These are phyloP conservation scores for Elymus sibiricus DNA, from an alignment of 176 grass and related monocot species.

Conservation along the genomic window DNA sequence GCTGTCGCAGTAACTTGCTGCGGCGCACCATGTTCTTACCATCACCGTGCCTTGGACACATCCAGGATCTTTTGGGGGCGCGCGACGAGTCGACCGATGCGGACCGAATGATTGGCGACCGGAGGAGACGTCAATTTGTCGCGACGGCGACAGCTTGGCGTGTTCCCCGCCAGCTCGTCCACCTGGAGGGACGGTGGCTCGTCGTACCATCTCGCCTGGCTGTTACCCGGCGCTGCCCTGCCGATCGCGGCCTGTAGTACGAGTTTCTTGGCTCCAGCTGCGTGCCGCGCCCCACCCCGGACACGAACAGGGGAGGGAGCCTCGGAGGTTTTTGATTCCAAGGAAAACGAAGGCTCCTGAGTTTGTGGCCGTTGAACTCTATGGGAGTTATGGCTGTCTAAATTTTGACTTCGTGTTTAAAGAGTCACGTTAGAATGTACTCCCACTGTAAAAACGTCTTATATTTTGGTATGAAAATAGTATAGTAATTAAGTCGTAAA, in stretches of 20 bases:
- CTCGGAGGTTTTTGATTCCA: too few relatives aligned
- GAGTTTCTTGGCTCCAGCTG: neutral
- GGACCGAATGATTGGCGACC: neutral
- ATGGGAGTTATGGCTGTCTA: too few relatives aligned
- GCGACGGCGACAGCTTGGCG: slow-evolving; percentile 8
- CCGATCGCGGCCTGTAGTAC: neutral
- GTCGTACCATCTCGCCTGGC: neutral
- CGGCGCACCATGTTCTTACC: neutral
- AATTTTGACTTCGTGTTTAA: too few relatives aligned
- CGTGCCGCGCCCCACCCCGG: too few relatives aligned
- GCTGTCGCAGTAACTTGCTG: neutral
- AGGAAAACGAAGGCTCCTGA: too few relatives aligned
- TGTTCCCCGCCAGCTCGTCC: slow-evolving; percentile 20
- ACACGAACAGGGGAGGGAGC: too few relatives aligned
- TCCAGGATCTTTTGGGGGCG: neutral
- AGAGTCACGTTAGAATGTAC: too few relatives aligned
- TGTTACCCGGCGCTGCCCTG: neutral
- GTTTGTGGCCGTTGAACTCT: too few relatives aligned
- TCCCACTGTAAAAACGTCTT: too few relatives aligned
- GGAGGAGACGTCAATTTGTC: neutral
- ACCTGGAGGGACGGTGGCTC: neutral
- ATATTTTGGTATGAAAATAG: too few relatives aligned
- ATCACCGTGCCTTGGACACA: neutral
- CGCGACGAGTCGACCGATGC: neutral
- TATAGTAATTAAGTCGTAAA: too few relatives aligned